These are phyloP conservation scores for Ceratobasidium sp. DNA, from an alignment of 1,284 basidiomycete genomes.

Conservation along the genomic window DNA sequence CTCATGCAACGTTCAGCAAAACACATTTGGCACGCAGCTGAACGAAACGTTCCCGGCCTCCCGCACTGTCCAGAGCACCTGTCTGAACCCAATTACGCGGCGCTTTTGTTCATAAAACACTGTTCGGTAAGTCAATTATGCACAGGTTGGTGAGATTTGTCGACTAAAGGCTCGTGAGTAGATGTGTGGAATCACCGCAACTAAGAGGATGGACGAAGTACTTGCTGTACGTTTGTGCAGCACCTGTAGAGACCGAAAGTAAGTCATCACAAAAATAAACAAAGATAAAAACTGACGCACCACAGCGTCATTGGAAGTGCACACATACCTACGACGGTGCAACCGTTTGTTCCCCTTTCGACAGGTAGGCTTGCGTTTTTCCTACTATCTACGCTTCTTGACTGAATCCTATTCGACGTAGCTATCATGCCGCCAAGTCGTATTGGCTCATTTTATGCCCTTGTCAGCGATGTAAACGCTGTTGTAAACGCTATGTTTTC, in stretches of 20 bases:
- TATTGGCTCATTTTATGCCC: neutral
- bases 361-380: neutral
- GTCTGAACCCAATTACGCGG: constrained; percentile 20
- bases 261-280: neutral
- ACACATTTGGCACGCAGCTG: constrained; percentile 32
- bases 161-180: neutral
- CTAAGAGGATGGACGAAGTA: constrained; percentile 31
- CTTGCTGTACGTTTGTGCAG: constrained; percentile 30
- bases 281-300: no score
- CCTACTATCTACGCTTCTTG: neutral
- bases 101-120: constrained; percentile 35
- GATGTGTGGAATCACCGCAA: constrained; percentile 6
- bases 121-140: constrained; percentile 15
- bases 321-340: neutral
- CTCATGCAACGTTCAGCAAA: constrained; percentile 21
- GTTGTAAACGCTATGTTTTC: neutral
- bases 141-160: neutral
- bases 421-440: constrained; percentile 16
- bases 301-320: constrained; percentile 20
- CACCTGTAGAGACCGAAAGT: constrained; percentile 26
- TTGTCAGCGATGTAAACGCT: constrained; percentile 11
- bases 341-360: constrained; percentile 16
- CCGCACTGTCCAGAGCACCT: constrained; percentile 32
- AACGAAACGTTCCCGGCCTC: constrained; percentile 23
- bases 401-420: constrained; percentile 6